Evolutionary conservation across 1,284 basidiomycete genomes (phyloP), one percentile per base, ranked within the genome.

Genomic region (Dichomitus squalens): DNA sequence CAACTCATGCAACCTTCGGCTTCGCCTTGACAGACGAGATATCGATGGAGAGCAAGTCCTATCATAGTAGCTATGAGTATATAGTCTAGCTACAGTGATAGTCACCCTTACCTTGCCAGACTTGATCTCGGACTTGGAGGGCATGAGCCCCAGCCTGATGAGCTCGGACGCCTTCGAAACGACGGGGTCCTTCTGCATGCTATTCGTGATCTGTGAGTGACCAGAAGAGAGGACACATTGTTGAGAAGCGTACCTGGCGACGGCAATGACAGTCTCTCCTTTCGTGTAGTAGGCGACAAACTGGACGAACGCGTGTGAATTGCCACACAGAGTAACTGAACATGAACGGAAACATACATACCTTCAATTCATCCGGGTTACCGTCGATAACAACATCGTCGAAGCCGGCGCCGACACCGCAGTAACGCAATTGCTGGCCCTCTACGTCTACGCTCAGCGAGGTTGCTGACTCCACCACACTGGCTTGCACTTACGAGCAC

Each of bases 221-320:
- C 41, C 36, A 63, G 39, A 20, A 14, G 44, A 20, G 6, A 6
- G 31, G 21, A 12, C 25, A 16, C 12, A 38, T 39, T 5, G 18
- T 5, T 25, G 39, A 14, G 20, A 35, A 18, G 35, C 73, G 58
- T 61, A 87, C 79, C 87, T 89, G 1, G 92, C 86, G 20, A 96
- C 90, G 3, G 95, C 94, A 20, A 92, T 83, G 51, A 96, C 80
- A 64, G 88, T 86, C 61, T 87, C 86, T 29, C 78, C 79, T 73
- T 92, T 90, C 44, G 86, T 82, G 72, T 96, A 96, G 76, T 93
- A 96, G 0, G 93, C 90, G 43, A 91, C 83, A 69, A 96, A 95
- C 87, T 92, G 57, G 16, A 34, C n/a, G 14, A 12, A 8, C 4
- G 9, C 12, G 29, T 47, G 35, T 38, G 41, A n/a, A 18, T 27